Conservation (phyloP, 1,284 basidiomycete genomes). For the Meripilus lineatus region DNA sequence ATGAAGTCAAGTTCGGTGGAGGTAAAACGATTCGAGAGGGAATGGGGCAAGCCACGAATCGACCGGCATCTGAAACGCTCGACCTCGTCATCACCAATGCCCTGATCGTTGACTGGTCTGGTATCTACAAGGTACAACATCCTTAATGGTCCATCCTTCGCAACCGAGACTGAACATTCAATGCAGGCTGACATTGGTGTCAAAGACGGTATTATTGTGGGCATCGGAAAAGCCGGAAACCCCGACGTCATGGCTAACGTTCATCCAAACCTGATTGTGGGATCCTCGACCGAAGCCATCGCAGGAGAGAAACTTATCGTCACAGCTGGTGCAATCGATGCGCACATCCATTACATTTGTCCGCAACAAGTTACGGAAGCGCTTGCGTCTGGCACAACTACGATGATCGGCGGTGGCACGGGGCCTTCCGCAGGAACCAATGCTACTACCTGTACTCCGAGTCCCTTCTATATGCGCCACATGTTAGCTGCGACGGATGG, state of each 20-base stretch:
- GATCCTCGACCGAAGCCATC: conserved; percentile 89
- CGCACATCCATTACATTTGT: conserved; percentile 92
- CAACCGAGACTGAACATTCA: not conserved
- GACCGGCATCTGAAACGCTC: conserved; percentile 64
- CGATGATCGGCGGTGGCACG: conserved; percentile 90
- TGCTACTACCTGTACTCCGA: conserved; percentile 95
- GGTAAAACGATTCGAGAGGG: conserved; percentile 95
- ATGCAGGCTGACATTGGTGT: conserved; percentile 93
- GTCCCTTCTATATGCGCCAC: conserved; percentile 79
- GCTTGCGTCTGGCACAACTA: conserved; percentile 73
- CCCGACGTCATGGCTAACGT: conserved; percentile 91
- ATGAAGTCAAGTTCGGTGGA: conserved; percentile 98
- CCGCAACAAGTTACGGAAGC: conserved; percentile 83
- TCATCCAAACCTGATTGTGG: conserved; percentile 71
- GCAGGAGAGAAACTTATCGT: conserved; percentile 93
- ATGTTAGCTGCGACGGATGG: conserved; percentile 90
- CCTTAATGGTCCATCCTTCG: not conserved
- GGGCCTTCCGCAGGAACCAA: conserved; percentile 89
- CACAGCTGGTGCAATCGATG: conserved; percentile 92
- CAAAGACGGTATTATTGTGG: conserved; percentile 79
- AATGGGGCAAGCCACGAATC: conserved; percentile 89
- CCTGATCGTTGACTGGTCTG: conserved; percentile 91
- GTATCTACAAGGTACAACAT: conserved; percentile 82
- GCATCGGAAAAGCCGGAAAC: conserved; percentile 96
- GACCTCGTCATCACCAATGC: conserved; percentile 96